Percentiles rank a stretch among this genome's conserved stretches.
Evolutionary conservation across 805 yeast genomes (phyloP).

Genomic region (Clavispora carvajalis): DNA sequence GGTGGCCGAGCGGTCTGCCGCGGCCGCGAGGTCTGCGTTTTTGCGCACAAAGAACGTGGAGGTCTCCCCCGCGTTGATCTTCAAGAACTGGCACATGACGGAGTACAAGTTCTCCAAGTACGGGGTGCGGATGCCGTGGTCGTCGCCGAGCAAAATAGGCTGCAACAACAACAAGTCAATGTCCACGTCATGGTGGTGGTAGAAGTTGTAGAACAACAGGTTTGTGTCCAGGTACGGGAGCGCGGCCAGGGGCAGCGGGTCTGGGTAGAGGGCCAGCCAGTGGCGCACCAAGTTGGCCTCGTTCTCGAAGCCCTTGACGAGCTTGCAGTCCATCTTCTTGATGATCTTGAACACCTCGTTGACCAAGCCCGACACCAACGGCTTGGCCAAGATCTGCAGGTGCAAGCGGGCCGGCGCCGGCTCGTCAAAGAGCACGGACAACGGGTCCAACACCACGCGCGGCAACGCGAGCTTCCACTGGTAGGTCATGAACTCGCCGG

Average conservation of each 20-base stretch:
- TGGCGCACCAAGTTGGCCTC: slow-evolving; percentile 53
- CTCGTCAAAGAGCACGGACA: slow-evolving; percentile 68
- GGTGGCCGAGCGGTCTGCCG: too few relatives aligned
- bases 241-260: slow-evolving; percentile 4
- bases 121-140: slow-evolving; percentile 79
- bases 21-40: too few relatives aligned
- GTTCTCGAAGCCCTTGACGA: slow-evolving; percentile 64
- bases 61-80: slow-evolving; percentile 32
- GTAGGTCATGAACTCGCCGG: slow-evolving; percentile 58
- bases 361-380: slow-evolving; percentile 74
- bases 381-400: slow-evolving; percentile 75
- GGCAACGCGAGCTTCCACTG: slow-evolving; percentile 88
- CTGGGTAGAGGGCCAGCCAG: slow-evolving; percentile 46
- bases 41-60: slow-evolving; percentile 31
- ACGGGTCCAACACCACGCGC: slow-evolving; percentile 69
- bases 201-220: slow-evolving; percentile 62
- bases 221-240: slow-evolving; percentile 26
- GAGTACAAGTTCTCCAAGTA: slow-evolving; percentile 86
- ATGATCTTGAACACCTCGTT: slow-evolving; percentile 69
- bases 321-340: slow-evolving; percentile 70
- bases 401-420: slow-evolving; percentile 55
- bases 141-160: slow-evolving; percentile 88
- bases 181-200: slow-evolving; percentile 46
- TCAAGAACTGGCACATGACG: slow-evolving; percentile 58
- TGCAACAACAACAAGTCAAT: slow-evolving; percentile 76